Evolutionary conservation across 768 basidiomycete genomes (phyloP), one percentile per base, ranked within the genome.

Genomic region (Pleurotus citrinopileatus): DNA sequence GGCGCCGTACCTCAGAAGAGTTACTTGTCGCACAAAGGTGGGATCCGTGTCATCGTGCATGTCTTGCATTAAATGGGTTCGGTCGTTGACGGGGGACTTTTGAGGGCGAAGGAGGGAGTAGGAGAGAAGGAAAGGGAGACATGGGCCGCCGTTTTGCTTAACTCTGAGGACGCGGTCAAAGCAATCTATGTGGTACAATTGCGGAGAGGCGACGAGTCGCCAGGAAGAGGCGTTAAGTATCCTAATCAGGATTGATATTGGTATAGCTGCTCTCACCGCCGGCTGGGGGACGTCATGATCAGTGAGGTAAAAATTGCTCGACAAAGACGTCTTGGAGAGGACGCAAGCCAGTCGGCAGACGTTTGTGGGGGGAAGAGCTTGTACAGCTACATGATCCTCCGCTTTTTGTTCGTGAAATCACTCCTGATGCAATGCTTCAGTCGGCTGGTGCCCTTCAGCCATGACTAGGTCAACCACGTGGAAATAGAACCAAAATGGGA

Each of bases 31-130:
- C 19, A 34, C 37, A 25, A 51, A 51, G 4, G 19, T n/a, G 17
- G 48, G 48, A 25, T 51, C 23, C 8, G 28, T 51, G 20, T 51
- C 48, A 37, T 51, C 29, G 19, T 37, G 48, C 48, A 51, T 51
- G 27, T 51, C 48, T 32, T 51, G 28, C 48, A 51, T 51, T n/a
- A 28, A 22, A 17, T 23, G n/a, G 27, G 17, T 44, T 22, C 23
- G 22, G 23, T 19, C 19, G n/a, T 20, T 22, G 22, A 44, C 13
- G 22, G 20, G 42, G 23, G 42, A 22, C 13, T 22, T 13, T 40
- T 40, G 38, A 7, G 12, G 38, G 29, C 29, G 6, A 13, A 26
- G 22, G 20, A 10, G 23, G 43, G 43, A 22, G 25, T 44, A 5
- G 34, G 48, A 28, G 48, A 28, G 32, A 20, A 40, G 38, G 7